Evolutionary conservation across 495 filamentous ascomycete species (phyloP).

Genomic region (Neurospora terricola): DNA sequence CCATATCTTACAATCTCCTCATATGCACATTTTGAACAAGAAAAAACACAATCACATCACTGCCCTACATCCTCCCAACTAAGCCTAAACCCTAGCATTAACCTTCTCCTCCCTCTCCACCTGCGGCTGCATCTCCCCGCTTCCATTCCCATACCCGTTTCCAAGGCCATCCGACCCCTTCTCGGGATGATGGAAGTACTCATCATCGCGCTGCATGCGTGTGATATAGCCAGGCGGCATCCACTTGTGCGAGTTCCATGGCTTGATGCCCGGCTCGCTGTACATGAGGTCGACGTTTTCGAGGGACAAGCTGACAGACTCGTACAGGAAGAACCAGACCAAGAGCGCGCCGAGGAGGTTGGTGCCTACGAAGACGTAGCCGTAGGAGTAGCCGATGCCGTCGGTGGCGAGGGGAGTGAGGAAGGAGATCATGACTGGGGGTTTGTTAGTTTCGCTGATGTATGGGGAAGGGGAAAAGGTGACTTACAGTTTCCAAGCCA

Average conservation of each 20-base stretch:
- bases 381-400: constrained; percentile 63
- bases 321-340: constrained; percentile 72
- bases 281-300: constrained; percentile 77
- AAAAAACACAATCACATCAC: not conserved
- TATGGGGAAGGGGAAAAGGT: not conserved
- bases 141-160: not conserved
- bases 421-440: constrained; percentile 60
- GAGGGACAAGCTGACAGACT: constrained; percentile 55
- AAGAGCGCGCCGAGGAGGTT: constrained; percentile 52
- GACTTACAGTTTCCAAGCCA: constrained; percentile 63
- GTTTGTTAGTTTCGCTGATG: not conserved
- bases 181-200: constrained; percentile 4
- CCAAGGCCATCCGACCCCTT: constrained; percentile 1
- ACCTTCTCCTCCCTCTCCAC: not conserved
- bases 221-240: constrained; percentile 35
- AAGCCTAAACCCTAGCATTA: not conserved
- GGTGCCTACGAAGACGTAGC: constrained; percentile 70
- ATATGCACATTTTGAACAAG: not conserved
- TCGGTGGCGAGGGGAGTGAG: constrained; percentile 68
- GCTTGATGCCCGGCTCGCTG: constrained; percentile 45
- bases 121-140: not conserved
- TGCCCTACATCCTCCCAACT: not conserved
- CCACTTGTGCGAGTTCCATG: constrained; percentile 58
- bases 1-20: not conserved
- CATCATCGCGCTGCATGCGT: constrained; percentile 17